A percentile compares a stretch with the other conserved stretches of the same genome.
phyloP scores from a whole-genome alignment of 208 protist genomes.

The Leishmania lainsoni region DNA sequence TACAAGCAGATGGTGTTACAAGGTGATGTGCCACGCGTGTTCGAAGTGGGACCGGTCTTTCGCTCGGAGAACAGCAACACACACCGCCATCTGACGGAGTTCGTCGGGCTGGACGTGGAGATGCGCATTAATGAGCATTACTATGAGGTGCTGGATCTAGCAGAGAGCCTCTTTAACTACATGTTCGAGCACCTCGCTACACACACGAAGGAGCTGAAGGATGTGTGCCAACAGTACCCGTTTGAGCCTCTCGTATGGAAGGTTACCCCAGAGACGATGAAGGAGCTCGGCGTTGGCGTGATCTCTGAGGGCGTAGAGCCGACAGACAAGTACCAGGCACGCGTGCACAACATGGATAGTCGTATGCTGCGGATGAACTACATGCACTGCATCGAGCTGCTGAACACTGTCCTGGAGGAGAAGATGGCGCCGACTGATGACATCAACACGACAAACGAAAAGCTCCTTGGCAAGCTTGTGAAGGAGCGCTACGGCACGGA shows the following conservation, averaged over 20 bases:
- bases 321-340: constrained; percentile 80
- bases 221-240: constrained; percentile 92
- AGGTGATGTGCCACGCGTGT: constrained; percentile 95
- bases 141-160: constrained; percentile 98
- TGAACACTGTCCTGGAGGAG: constrained; percentile 89
- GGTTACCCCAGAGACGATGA: constrained; percentile 78
- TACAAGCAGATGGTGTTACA: constrained; percentile 99
- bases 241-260: constrained; percentile 92
- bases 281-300: constrained; percentile 83
- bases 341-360: constrained; percentile 74
- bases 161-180: constrained; percentile 96
- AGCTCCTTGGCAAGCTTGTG: constrained; percentile 96
- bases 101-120: constrained; percentile 99
- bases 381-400: constrained; percentile 92
- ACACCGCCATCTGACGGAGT: constrained; percentile 99
- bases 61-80: constrained; percentile 99
- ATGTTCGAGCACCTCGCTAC: constrained; percentile 95
- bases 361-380: constrained; percentile 93
- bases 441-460: constrained; percentile 96
- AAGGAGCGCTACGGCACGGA: constrained; percentile 98
- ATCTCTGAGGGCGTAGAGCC: constrained; percentile 71
- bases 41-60: constrained; percentile 98
- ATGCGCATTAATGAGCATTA: constrained; percentile 99
- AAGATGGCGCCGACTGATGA: constrained; percentile 89
- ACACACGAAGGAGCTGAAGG: constrained; percentile 85